Evolutionary conservation across 208 protist species (phyloP).

Genomic region (Trypanosoma boissoni): DNA sequence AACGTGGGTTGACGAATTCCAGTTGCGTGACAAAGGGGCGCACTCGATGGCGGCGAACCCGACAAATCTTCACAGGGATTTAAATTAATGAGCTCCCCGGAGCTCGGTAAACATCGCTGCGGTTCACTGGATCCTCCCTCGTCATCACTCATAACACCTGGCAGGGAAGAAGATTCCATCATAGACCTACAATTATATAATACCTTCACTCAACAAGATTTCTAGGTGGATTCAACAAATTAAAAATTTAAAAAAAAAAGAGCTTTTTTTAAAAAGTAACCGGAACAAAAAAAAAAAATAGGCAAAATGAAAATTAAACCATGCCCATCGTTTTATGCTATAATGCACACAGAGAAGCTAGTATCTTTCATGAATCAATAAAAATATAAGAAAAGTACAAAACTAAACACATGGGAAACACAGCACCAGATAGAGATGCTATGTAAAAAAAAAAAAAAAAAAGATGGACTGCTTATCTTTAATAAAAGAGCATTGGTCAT

Average conservation of each 20-base stretch:
- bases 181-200: slow-evolving; percentile 1
- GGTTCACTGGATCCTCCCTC: background rate
- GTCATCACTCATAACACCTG: background rate
- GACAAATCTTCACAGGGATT: background rate
- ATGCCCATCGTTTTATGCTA: background rate
- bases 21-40: background rate
- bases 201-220: background rate
- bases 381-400: slow-evolving; percentile 19
- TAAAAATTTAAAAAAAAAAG: background rate
- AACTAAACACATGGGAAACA: background rate
- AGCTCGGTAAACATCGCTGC: background rate
- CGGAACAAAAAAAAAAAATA: slow-evolving; percentile 20
- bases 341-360: no score
- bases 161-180: slow-evolving; percentile 1
- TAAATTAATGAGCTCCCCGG: slow-evolving; percentile 1
- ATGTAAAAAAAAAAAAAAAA: slow-evolving; percentile 13
- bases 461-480: background rate
- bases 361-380: slow-evolving; percentile 18
- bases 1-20: slow-evolving; percentile 46
- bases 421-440: background rate
- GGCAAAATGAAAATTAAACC: slow-evolving; percentile 3
- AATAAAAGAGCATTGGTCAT: background rate
- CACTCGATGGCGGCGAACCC: background rate
- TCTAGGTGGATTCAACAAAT: background rate
- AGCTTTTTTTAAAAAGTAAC: background rate